Base-by-base conservation (phyloP, 23 red algal species). In the Gracilariopsis chorda region DNA sequence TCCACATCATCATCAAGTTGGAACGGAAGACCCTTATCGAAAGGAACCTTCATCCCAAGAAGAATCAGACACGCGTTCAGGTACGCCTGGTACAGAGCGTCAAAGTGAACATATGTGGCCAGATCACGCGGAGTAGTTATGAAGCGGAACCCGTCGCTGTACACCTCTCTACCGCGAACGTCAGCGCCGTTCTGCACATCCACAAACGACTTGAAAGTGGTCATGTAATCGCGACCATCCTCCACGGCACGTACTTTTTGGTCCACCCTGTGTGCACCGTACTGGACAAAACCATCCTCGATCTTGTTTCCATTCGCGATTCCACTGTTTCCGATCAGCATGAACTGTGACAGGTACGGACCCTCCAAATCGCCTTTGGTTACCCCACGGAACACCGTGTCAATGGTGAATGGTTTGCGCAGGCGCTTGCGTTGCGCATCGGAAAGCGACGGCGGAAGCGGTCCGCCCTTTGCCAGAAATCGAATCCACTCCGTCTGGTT, bases 111-210 rank as follows among this genome's bases (percentile, higher is more conserved):
- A 51, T 85, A 93, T 12, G 80, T 93, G 13, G 90, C 90, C 0
- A 93, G 80, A 39, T 93, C 80, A 37, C 90, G 90, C 2, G 90
- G 90, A 0, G 78, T 86, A 0, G 80, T 44, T 27, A 93, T 84
- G 90, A 93, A 93, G 12, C 78, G 56, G 55, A 49, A 77, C 2
- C 21, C 76, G 43, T 70, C 61, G 0, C 48, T n/a, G 23, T 51
- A 71, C 4, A 30, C 13, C 32, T 85, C 78, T 1, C 30, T 11
- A 17, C 78, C 80, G 40, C 59, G 44, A 1, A 86, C 49, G 33
- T 93, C 90, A 43, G 90, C 90, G 20, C 90, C 90, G 79, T 86
- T 93, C 42, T 93, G 90, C 10, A 93, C 80, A 32, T 93, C 90
- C 4, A 84, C 32, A 20, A 53, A 93, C 0, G 78, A 47, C 23